phyloP scores from a whole-genome alignment of 2,329 filamentous ascomycete species.

The Hymenoscyphus linearis region DNA sequence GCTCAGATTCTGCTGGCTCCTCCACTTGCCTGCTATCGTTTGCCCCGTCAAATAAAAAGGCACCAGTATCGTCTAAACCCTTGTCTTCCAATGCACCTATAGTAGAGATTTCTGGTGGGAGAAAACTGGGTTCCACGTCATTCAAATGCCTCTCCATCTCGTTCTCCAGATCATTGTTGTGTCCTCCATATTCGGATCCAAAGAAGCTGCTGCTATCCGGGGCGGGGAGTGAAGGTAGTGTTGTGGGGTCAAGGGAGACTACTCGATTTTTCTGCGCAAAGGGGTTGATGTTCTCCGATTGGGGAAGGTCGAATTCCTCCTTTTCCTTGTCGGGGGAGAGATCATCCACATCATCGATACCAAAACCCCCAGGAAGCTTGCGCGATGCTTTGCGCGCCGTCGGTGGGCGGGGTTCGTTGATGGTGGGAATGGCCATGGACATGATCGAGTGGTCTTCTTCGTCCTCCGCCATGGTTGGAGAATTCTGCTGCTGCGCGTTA shows the following conservation, averaged over 20 bases:
- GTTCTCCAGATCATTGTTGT: constrained; percentile 20
- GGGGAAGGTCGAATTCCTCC: constrained; percentile 22
- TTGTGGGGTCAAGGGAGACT: constrained; percentile 22
- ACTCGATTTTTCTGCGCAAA: constrained; percentile 19
- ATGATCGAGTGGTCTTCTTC: constrained; percentile 18
- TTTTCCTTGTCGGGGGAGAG: constrained; percentile 23
- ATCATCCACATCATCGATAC: constrained; percentile 26
- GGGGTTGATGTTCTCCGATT: constrained; percentile 17
- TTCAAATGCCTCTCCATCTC: constrained; percentile 43
- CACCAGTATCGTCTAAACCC: constrained; percentile 48
- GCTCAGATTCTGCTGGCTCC: neutral
- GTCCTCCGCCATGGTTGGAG: constrained; percentile 29
- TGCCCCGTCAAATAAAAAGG: constrained; percentile 47
- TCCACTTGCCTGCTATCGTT: neutral
- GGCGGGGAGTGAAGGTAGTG: constrained; percentile 24
- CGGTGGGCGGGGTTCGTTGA: constrained; percentile 22
- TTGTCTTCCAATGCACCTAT: constrained; percentile 40
- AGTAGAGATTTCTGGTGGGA: constrained; percentile 49
- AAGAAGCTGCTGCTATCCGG: constrained; percentile 28
- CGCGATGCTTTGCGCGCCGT: constrained; percentile 26
- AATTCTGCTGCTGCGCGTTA: constrained; percentile 22
- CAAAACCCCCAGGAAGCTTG: constrained; percentile 27
- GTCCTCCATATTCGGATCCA: constrained; percentile 26
- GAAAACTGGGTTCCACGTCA: constrained; percentile 62
- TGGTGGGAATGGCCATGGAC: constrained; percentile 11